Evolutionary conservation across 1,284 basidiomycete species (phyloP), one percentile per base, ranked within the genome.

Genomic region (Veloboletus limbatus): DNA sequence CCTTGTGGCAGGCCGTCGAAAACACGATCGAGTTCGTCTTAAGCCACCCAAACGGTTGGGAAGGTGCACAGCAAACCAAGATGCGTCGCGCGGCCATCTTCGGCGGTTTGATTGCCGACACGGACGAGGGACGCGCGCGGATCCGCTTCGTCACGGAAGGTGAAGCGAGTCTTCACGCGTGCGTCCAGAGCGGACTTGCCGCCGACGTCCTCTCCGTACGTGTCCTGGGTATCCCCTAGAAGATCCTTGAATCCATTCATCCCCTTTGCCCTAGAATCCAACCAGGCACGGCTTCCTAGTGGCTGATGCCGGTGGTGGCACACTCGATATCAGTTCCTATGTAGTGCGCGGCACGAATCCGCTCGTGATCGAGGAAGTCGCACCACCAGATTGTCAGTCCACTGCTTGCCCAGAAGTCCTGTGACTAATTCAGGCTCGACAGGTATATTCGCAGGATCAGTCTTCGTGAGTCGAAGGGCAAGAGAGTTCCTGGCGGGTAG

Each of bases 11-110:
- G 20, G 72, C 77, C 5, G 77, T 88, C 25, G 81, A 87, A 58
- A 58, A 74, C 30, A 42, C 52, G 55, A 74, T 86, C 36, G 81
- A 88, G 56, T 79, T 88, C 52, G 83, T 89, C 6, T 67, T 88
- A 36, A 82, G 79, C 36, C 86, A 88, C 61, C 86, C 87, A 10
- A 89, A 88, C 55, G 86, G 86, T 8, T 89, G 86, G 86, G 86
- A 88, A 58, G 85, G 85, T 16, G 81, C 82, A 1, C 86, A 88
- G 57, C 87, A 89, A 60, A 79, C 80, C 28, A 81, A 79, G 63
- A 85, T 88, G 82, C 76, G 86, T 45, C 71, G 81, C 45, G 79
- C 78, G 1, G 85, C 85, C 0, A 74, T 84, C 9, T 75, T 78
- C 52, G 86, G 81, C 6, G 77, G 77, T 10, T 63, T 89, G 25